Evolutionary conservation across 1,284 basidiomycete species (phyloP).

Genomic region (Entoloma clypeatum): DNA sequence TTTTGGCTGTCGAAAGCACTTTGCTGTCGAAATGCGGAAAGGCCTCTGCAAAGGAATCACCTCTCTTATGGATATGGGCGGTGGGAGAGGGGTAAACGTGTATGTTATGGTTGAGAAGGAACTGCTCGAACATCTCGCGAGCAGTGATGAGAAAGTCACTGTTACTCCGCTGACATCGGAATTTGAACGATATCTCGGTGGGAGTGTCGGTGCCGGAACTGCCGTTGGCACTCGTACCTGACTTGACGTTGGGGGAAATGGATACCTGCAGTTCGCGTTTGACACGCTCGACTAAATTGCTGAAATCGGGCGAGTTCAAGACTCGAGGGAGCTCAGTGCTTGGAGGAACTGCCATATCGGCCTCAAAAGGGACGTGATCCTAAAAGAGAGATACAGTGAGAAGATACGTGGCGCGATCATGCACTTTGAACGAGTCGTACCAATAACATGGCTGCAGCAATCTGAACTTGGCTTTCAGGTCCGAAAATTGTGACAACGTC

Average conservation of each 20-base stretch:
- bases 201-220: conserved; percentile 43
- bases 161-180: conserved; percentile 91
- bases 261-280: conserved; percentile 94
- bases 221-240: conserved; percentile 36
- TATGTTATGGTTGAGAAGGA: conserved; percentile 80
- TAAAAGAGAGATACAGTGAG: conserved; percentile 27
- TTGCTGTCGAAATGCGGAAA: conserved; percentile 98
- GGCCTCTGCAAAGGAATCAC: conserved; percentile 91
- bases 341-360: conserved; percentile 89
- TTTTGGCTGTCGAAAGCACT: conserved; percentile 74
- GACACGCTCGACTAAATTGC: conserved; percentile 79
- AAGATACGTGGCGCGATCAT: conserved; percentile 4
- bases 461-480: conserved; percentile 95
- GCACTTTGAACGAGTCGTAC: conserved; percentile 39
- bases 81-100: conserved; percentile 75
- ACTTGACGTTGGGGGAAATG: conserved; percentile 74
- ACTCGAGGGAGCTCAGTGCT: conserved; percentile 75
- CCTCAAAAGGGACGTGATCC: conserved; percentile 98
- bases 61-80: conserved; percentile 71
- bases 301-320: conserved; percentile 77
- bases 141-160: conserved; percentile 89
- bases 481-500: conserved; percentile 93
- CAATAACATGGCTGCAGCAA: conserved; percentile 93
- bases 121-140: conserved; percentile 91
- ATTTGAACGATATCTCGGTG: conserved; percentile 89